Percentiles rank a stretch among this genome's conserved stretches.
Evolutionary conservation across 140 eudicot species (phyloP).

Genomic region (Cichorium intybus): DNA sequence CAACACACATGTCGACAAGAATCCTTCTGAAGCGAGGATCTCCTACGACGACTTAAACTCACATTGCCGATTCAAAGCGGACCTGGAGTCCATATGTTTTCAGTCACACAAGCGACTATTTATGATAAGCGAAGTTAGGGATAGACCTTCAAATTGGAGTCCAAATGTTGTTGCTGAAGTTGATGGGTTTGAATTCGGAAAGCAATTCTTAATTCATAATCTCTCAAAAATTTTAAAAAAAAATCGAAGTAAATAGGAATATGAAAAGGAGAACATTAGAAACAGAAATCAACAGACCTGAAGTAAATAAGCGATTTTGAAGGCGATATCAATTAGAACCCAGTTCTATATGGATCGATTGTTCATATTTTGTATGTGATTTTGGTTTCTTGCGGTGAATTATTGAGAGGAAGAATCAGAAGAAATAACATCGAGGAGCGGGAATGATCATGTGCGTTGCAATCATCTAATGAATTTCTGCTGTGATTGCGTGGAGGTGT

Average conservation of each 20-base stretch:
- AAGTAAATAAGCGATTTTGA: slow-evolving; percentile 72
- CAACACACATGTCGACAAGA: slow-evolving; percentile 18
- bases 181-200: slow-evolving; percentile 37
- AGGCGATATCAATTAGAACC: slow-evolving; percentile 69
- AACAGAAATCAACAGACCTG: slow-evolving; percentile 36
- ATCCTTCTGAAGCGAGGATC: slow-evolving; percentile 18
- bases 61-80: slow-evolving; percentile 35
- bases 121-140: not conserved
- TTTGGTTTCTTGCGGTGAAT: not conserved
- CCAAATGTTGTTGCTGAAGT: slow-evolving; percentile 32
- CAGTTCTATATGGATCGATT: slow-evolving; percentile 33
- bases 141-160: slow-evolving; percentile 47
- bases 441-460: slow-evolving; percentile 6
- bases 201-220: slow-evolving; percentile 4
- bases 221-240: not conserved
- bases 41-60: slow-evolving; percentile 15
- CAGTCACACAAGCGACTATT: not conserved
- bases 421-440: not conserved
- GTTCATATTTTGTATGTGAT: slow-evolving; percentile 28
- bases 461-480: slow-evolving; percentile 10
- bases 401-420: slow-evolving; percentile 1
- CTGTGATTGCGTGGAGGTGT: slow-evolving; percentile 40
- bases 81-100: no score
- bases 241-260: not conserved
- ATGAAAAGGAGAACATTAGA: not conserved